Evolutionary conservation across 192 early-diverging fungal genomes (phyloP), one percentile per base, ranked within the genome.

Genomic region (Gamsiella multidivaricata): DNA sequence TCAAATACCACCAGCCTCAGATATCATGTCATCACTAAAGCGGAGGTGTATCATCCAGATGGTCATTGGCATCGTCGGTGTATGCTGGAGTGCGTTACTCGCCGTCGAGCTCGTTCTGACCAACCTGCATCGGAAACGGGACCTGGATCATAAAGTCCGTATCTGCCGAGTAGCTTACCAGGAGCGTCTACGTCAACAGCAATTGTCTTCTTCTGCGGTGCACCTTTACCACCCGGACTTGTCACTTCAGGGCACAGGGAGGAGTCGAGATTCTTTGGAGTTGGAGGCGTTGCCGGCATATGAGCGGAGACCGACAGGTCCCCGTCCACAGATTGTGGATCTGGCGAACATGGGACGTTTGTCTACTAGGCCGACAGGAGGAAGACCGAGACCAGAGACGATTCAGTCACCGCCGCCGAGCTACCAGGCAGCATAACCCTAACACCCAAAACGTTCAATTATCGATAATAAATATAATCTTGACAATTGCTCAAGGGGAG

Each of bases 161-260:
- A 20, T 37, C 14, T 6, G 42, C 46, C 10, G 34, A 28, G n/a
- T 14, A 39, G 53, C 15, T 33, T 10, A 25, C 14, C 51, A 34
- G 12, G 52, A 60, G 1, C 18, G 0, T 12, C 43, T 29, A 5
- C 34, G 29, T 46, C 9, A 17, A 31, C 43, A 46, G 29, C 34
- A 28, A 58, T 5, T 23, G 25, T 15, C 55, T 6, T 12, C 50
- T 2, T 14, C n/a, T n/a, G 26, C 2, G 5, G 43, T 66, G 6
- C 64, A 66, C 22, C 28, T 55, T 6, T 66, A 66, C 32, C 52
- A 55, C 3, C 64, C 64, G 34, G 53, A 66, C 23, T 7, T 66
- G 10, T 46, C 64, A 3, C 9, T 66, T 10, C 2, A 47, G 4
- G 53, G 39, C 17, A 17, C 63, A 53, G 0, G n/a, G 23, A 66